Base-by-base conservation (phyloP, 805 yeast species). In the Citeromyces nyonsensis region DNA sequence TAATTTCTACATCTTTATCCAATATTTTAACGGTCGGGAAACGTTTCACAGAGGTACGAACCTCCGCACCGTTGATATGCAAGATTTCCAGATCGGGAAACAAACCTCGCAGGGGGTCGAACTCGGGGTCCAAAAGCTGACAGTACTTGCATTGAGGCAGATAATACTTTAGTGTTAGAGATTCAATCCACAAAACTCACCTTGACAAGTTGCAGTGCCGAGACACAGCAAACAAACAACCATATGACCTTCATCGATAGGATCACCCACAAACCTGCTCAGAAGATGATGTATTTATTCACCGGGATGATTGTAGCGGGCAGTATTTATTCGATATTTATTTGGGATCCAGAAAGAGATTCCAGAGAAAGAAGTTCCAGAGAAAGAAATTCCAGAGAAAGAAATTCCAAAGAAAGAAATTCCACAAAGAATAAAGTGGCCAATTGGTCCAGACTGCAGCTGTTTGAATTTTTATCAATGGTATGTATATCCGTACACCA, bases 61-160 rank as follows among this genome's bases (percentile, higher is more conserved):
- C 22, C 22, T 18, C 22, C 5, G 22, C 22, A 18, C 22, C 5
- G 22, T 18, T 18, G 5, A 18, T 18, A 18, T 18, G 22, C 22
- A 18, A 5, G 22, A 18, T 18, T 18, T 18, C 22, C 22, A 18
- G 7, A 5, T 18, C 6, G 22, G 22, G 22, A 18, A 15, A 67
- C 4, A 66, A 41, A 4, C 46, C 42, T 11, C 60, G 54, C 28
- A 69, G 36, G n/a, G 56, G 53, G 11, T 51, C 56, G 41, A 60
- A 53, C 5, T 48, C 38, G 2, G 70, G 69, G 20, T 56, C 54
- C 22, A 68, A 44, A 15, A 50, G 45, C 35, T 53, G 50, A 42
- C 73, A 66, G 38, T 54, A 51, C 6, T 44, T 45, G 43, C 74
- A 66, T 1, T 43, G 47, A 1, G 52, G 51, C 4, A 60, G 49